Base-by-base conservation (phyloP, 2,329 filamentous ascomycete genomes). In the Cytospora chrysosperma region DNA sequence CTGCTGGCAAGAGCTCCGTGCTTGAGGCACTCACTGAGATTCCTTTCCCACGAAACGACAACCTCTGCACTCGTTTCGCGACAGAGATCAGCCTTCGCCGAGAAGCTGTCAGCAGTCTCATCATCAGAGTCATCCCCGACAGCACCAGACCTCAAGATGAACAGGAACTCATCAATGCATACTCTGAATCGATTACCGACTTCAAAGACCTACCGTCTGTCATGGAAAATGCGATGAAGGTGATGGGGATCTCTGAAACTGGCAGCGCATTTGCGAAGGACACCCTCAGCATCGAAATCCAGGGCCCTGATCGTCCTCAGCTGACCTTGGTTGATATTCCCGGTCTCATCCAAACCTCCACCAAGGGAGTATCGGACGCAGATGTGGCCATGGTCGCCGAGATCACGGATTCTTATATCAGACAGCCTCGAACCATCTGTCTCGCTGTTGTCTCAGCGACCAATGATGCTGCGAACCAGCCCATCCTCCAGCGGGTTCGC, bases 51-150 rank as follows among this genome's bases (percentile, higher is more conserved):
- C 13, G 61, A 17, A 52, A 43, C 4, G 62, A 63, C 43, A 63
- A 60, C 2, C 40, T 63, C n/a, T 63, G 62, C 51, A 63, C 62
- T 32, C 56, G 61, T 0, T 63, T 63, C 8, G 61, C 61, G 4
- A 63, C 56, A 0, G 61, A 63, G 30, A 63, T 60, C 26, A 47
- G 61, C 8, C 56, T 59, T 24, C 61, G 61, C n/a, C 51, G 43
- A 24, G 56, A 63, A 17, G 50, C 40, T 0, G 34, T 21, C 1
- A 43, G 3, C 9, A 37, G 30, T 8, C 26, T 63, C 17, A 40
- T 12, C 1, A 1, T 63, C 1, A 47, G 21, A 6, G 34, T 60
- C 40, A 60, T 60, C 5, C 61, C 56, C n/a, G 61, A 56, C 17
- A 8, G 13, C 2, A n/a, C 7, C 0, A 24, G 61, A 3, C 26